Base-by-base conservation (phyloP, 2,329 filamentous ascomycete genomes). In the Clonostachys solani region DNA sequence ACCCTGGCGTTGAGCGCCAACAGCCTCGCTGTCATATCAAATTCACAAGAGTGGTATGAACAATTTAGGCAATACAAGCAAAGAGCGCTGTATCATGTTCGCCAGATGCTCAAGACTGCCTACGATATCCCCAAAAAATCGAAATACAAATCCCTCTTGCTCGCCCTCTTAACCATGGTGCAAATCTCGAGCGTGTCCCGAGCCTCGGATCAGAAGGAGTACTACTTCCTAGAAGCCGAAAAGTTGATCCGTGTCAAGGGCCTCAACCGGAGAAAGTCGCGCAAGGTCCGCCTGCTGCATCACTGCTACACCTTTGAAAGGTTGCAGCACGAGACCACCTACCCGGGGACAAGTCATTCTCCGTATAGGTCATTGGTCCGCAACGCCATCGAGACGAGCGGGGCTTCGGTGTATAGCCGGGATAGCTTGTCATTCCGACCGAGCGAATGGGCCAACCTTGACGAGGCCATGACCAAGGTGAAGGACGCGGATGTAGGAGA, bases 111-210 rank as follows among this genome's bases (percentile, higher is more conserved):
- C 4, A 47, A 56, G 37, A 57, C 55, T n/a, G 61, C 61, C 23
- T 63, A 65, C 42, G 44, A 59, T 17, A 47, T 56, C 2, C 57
- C 57, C 2, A 69, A 69, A 47, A 52, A 46, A 18, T 57, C 62
- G 33, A 71, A 71, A 49, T 72, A 72, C 49, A 72, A 71, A 50
- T 59, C 61, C 6, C 63, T 65, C 6, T 48, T 72, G 2, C 69
- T 72, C 57, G 66, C 68, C 1, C 56, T 72, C 5, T 55, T 70
- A 9, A 68, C 63, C 10, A 68, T 71, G 61, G 55, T 67, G 2
- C 63, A 67, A 33, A 49, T 68, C 6, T 64, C 62, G 5, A 61
- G 62, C 12, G 58, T 65, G 17, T 59, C 58, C 9, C 64, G 64
- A 2, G 60, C 61, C 33, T 50, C 54, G 13, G 58, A 64, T n/a